Evolutionary conservation across 176 grass and related monocot species (phyloP), one percentile per base, ranked within the genome.

Genomic region (Leersia perrieri): DNA sequence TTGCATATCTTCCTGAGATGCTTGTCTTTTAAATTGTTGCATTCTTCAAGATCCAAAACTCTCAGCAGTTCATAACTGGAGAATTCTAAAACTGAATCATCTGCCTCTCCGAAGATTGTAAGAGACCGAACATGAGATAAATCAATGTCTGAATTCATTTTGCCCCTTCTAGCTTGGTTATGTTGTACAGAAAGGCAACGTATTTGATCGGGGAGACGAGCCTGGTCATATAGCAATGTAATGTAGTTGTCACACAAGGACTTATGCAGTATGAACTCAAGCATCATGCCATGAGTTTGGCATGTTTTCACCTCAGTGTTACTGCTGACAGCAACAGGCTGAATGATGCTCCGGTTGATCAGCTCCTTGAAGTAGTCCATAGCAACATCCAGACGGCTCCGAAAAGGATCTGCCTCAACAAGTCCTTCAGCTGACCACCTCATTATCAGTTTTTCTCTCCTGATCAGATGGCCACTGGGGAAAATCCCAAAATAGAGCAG

Each of bases 231-330:
- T 35, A 58, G 72, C 33, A 51, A 74, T 14, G 72, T 58, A 51
- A 74, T 74, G 49, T 58, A 74, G 47, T 74, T 29, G n/a, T 74
- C 72, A 25, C 20, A 74, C 49, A 58, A 58, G n/a, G 80, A 65
- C 38, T 62, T 72, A 13, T 73, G 68, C 5, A 82, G 57, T 55
- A 82, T 73, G 38, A 82, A 83, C 58, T 83, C 80, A 5, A 65
- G 80, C 41, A 83, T 74, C 22, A 83, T 53, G 4, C 70, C 70
- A 36, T 83, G 60, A 74, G 70, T 25, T 74, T 2, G 33, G 60
- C 31, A 83, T 0, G 60, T 53, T 23, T 74, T 83, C 70, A 74
- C 40, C 42, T 53, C 51, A 13, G 39, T 15, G 9, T 38, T 74
- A 12, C 65, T 66, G 30, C 80, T 83, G 22, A 42, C 1, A 5